A percentile compares a stretch with the other conserved stretches of the same genome.
phyloP scores from a whole-genome alignment of 2,329 filamentous ascomycete genomes.

The Pseudocercospora pini-densiflorae region DNA sequence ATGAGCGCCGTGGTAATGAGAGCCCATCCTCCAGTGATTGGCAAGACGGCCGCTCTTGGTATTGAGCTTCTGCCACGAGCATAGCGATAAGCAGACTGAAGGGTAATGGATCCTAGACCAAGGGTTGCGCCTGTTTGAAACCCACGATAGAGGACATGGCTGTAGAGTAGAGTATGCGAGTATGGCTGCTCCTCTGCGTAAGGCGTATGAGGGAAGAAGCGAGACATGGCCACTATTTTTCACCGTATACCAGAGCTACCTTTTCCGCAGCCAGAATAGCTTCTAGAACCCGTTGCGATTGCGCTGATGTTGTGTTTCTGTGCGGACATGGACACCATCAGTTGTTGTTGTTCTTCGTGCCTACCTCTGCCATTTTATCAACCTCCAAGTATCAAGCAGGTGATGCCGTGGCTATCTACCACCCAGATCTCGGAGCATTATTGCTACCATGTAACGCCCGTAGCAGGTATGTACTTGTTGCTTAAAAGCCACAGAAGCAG shows the following conservation, averaged over 20 bases:
- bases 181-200: slow-evolving; percentile 68
- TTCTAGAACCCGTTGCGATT: too few relatives aligned
- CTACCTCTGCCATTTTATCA: background rate
- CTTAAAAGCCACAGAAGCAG: background rate
- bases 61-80: slow-evolving; percentile 32
- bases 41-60: slow-evolving; percentile 40
- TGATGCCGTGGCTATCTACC: background rate
- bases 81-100: slow-evolving; percentile 25
- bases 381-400: background rate
- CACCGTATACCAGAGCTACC: background rate
- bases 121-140: slow-evolving; percentile 59
- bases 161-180: slow-evolving; percentile 59
- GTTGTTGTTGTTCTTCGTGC: background rate
- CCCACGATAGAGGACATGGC: slow-evolving; percentile 63
- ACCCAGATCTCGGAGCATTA: background rate
- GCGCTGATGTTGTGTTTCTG: background rate
- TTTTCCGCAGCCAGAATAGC: background rate
- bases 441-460: background rate
- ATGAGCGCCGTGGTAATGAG: slow-evolving; percentile 53
- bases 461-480: background rate
- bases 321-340: too few relatives aligned
- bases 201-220: slow-evolving; percentile 58
- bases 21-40: slow-evolving; percentile 43
- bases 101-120: slow-evolving; percentile 44
- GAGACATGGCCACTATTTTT: slow-evolving; percentile 53